Evolutionary conservation across 345 rosid genomes (phyloP), one percentile per base, ranked within the genome.

Genomic region (Euphorbia tirucalli): DNA sequence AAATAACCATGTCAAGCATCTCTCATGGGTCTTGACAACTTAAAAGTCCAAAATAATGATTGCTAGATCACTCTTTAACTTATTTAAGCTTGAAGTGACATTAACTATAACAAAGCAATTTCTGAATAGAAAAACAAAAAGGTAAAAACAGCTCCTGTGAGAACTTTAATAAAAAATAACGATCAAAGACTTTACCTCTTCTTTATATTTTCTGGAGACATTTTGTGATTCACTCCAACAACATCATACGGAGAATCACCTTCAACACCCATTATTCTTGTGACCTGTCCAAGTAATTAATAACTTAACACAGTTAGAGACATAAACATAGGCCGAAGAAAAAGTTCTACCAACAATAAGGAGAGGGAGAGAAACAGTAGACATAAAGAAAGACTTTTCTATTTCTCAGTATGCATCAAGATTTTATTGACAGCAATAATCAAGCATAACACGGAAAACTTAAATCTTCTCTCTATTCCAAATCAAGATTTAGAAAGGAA

Each of bases 181-280:
- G 49, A 54, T 21, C 22, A 58, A 77, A 35, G 83, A 61, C 43
- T 74, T 71, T 78, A 94, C 98, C 85, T 89, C 83, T 94, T 94
- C 88, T 94, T 94, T 83, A 92, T 76, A 61, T 89, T 89, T 44
- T 90, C 93, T 7, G 87, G 77, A 50, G 92, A 65, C 88, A 86
- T 92, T 19, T 84, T 92, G 22, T 80, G 86, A 75, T 89, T 89
- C 55, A 83, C 93, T 66, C 98, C 98, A 19, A 94, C 72, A 64
- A 92, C 81, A 55, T 92, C 96, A 61, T 92, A 94, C 13, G 89
- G 95, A 79, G 83, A 82, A 79, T 87, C 84, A 70, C 72, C 80
- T 54, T 86, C 97, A 83, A 81, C 87, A 70, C 79, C 95, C 95
- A 94, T 87, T 18, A 92, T 89, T 77, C 96, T 87, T 39, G 96